Evolutionary conservation across 345 rosid genomes (phyloP), one percentile per base, ranked within the genome.

Genomic region (Anastatica hierochuntica): DNA sequence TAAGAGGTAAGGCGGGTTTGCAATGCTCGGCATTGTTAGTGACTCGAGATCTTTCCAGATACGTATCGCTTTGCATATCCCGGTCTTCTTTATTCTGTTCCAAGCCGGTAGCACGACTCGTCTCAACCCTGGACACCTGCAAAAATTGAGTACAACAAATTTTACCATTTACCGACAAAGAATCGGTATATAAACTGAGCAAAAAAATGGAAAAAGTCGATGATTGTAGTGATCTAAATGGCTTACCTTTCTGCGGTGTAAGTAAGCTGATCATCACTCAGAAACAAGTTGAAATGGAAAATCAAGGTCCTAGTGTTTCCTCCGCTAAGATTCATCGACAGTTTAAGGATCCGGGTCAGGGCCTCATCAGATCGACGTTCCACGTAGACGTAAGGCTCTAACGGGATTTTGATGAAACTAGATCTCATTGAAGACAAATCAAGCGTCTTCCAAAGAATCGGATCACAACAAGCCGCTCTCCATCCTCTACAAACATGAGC

Each of bases 191-290:
- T n/a, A n/a, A n/a, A n/a, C n/a, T n/a, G n/a, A n/a, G n/a, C n/a
- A n/a, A n/a, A n/a, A n/a, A n/a, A n/a, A n/a, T n/a, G n/a, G n/a
- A n/a, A n/a, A n/a, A n/a, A n/a, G n/a, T n/a, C n/a, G n/a, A n/a
- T n/a, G n/a, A n/a, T n/a, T n/a, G n/a, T n/a, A n/a, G n/a, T n/a
- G n/a, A n/a, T n/a, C n/a, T n/a, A n/a, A n/a, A n/a, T n/a, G n/a
- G n/a, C n/a, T n/a, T n/a, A 86, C 90, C 88, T 86, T 62, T 80
- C 82, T 48, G 95, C 94, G 19, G 84, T 84, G 67, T 86, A 81
- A 18, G 81, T 80, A 75, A 90, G 75, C 59, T 86, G 95, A 16
- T 78, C 86, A 39, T 89, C 79, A 36, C 85, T 80, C 7, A 90
- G 45, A 34, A 71, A 85, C 30, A 81, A 62, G 53, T 83, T 74